Conservation (phyloP, 2,329 filamentous ascomycete species). For the Cladosporium sp. region DNA sequence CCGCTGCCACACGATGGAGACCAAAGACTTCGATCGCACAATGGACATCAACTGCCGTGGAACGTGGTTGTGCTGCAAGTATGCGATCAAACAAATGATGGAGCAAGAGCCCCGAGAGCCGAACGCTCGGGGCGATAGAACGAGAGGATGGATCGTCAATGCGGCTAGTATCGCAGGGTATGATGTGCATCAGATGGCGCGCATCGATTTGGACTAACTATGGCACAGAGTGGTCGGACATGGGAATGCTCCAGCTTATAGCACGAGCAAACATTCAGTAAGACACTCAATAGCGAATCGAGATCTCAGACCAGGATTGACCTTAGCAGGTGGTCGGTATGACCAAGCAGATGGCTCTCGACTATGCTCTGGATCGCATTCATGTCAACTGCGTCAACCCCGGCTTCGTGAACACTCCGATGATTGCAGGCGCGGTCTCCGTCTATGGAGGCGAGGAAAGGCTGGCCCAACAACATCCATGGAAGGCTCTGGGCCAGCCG, state of each 20-base stretch:
- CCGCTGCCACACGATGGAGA: slow-evolving; percentile 17
- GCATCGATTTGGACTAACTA: background rate
- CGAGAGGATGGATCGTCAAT: slow-evolving; percentile 47
- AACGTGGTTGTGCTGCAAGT: slow-evolving; percentile 39
- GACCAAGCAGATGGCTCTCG: slow-evolving; percentile 23
- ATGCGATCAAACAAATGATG: slow-evolving; percentile 35
- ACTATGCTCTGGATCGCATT: slow-evolving; percentile 23
- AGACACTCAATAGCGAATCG: background rate
- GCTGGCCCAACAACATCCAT: slow-evolving; percentile 17
- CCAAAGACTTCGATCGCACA: slow-evolving; percentile 20
- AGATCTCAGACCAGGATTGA: background rate
- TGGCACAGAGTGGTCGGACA: background rate
- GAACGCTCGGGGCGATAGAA: slow-evolving; percentile 32
- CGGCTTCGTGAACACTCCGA: slow-evolving; percentile 19
- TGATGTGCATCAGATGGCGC: background rate
- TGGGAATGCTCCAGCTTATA: slow-evolving; percentile 11
- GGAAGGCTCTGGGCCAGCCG: slow-evolving; percentile 19
- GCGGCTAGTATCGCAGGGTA: slow-evolving; percentile 34
- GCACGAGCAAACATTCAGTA: slow-evolving; percentile 20
- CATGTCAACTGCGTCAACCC: slow-evolving; percentile 19
- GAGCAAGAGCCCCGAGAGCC: slow-evolving; percentile 29
- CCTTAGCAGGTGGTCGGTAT: slow-evolving; percentile 19
- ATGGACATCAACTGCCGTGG: slow-evolving; percentile 34
- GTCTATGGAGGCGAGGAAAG: background rate
- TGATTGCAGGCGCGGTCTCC: slow-evolving; percentile 10